Base-by-base conservation (phyloP, 1,284 basidiomycete genomes). In the Ustilago xerochloae region DNA sequence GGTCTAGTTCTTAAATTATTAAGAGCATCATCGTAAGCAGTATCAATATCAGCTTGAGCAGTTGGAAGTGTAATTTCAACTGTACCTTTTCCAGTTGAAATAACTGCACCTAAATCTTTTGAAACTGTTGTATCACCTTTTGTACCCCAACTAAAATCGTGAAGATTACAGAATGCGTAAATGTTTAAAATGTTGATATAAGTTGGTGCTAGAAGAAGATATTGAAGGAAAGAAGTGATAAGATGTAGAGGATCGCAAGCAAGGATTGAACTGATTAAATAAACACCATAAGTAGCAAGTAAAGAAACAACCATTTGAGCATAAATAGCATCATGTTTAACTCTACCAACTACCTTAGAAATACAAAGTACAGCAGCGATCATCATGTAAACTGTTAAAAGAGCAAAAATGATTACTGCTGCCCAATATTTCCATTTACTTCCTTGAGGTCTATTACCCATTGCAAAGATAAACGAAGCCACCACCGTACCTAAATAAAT, bases 381-480 rank as follows among this genome's bases (percentile, higher is more conserved):
- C 68, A 93, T 85, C 85, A 94, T 88, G 83, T 97, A 97, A 24
- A 91, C 82, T 86, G 94, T 95, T 36, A 96, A 84, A 6, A 91
- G 65, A 7, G 91, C 91, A 69, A 97, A 90, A 61, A 92, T 87
- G 54, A 92, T 89, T 8, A 93, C 90, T 0, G 91, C 90, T 3
- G 90, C 86, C 79, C 90, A 90, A 86, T 97, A 97, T 87, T 97
- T 97, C 88, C 90, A 90, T 73, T 89, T 89, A 1, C 92, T 93
- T 89, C 93, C 91, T 85, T 91, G 90, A 1, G 96, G 96, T 69
- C 94, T 91, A 84, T 98, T 99, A 5, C 97, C 96, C 92, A 99
- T 95, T 0, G 93, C 92, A 84, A 99, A 92, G 18, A 98, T 88
- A 87, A 99, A 97, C 78, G 91, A 92, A 0, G 92, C 91, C 16